Base-by-base conservation (phyloP, 108 stramenopile species). In the Skeletonema tropicum region DNA sequence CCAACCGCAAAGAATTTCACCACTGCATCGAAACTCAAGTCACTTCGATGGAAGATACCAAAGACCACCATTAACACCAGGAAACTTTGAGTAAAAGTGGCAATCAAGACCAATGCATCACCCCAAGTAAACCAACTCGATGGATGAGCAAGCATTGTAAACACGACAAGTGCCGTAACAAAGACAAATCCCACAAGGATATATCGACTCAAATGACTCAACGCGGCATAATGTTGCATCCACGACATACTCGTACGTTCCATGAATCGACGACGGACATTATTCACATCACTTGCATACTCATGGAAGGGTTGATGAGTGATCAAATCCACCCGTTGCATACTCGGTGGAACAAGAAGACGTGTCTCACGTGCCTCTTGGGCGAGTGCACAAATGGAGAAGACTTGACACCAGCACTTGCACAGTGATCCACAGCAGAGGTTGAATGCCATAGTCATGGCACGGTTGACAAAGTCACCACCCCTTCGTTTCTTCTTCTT, bases 221-320 rank as follows among this genome's bases (percentile, higher is more conserved):
- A 82, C 1, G 94, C 92, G 8, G 84, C 66, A 58, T 80, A 88
- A 79, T 94, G 94, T 65, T 88, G 87, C 70, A 83, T 79, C 71
- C 71, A 78, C 52, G 89, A 88, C 39, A 75, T 69, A n/a, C 86
- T 75, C 5, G 80, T 60, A 25, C 83, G 82, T 17, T 85, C 90
- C 81, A 89, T 82, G 76, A 85, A 94, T 66, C 83, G 90, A 63
- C 74, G 67, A 23, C 94, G 64, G 21, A 94, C 71, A 60, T 92
- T 87, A 49, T 84, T 88, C 33, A 94, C 89, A 61, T 88, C 87
- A 73, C 85, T 89, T 64, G 90, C 87, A 71, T 95, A 93, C 66
- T 95, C 94, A 59, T 82, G 71, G 73, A 92, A 95, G 14, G 94
- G 94, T 77, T 95, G 94, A 42, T 93, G 94, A 21, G 94, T 95